phyloP scores from a whole-genome alignment of 371 early-diverging fungal genomes.

The Actinomucor elegans region DNA sequence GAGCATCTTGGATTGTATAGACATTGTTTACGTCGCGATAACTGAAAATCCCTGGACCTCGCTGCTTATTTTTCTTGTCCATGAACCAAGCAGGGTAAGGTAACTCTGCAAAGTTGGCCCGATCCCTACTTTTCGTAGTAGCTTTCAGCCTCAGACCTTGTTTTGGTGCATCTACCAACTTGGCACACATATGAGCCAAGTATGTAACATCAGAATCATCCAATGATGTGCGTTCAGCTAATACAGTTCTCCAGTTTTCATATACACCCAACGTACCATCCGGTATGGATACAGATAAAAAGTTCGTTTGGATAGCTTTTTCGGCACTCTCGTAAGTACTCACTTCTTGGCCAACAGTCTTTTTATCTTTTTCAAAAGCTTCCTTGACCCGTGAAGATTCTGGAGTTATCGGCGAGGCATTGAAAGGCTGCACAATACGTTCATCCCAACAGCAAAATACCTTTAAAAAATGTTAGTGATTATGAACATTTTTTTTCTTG shows the following conservation, averaged over 20 bases:
- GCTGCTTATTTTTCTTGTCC: conserved; percentile 37
- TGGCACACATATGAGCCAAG: conserved; percentile 48
- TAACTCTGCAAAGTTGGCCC: conserved; percentile 5
- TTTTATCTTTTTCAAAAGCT: conserved; percentile 33
- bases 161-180: conserved; percentile 48
- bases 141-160: conserved; percentile 41
- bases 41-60: conserved; percentile 11
- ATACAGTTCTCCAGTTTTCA: conserved; percentile 44
- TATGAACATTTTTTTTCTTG: not conserved
- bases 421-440: conserved; percentile 37
- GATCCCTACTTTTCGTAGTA: conserved; percentile 15
- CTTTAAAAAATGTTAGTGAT: conserved; percentile 14
- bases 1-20: conserved; percentile 10
- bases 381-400: conserved; percentile 17
- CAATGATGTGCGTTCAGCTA: conserved; percentile 30
- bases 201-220: conserved; percentile 41
- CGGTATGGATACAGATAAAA: conserved; percentile 28
- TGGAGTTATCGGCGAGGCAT: conserved; percentile 17
- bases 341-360: conserved; percentile 18
- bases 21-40: conserved; percentile 26
- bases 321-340: conserved; percentile 4
- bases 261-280: conserved; percentile 40
- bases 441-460: conserved; percentile 56
- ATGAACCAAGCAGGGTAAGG: conserved; percentile 45
- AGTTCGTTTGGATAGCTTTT: conserved; percentile 25